Conservation (phyloP, 2,329 filamentous ascomycete genomes). For the Fusarium hostae region DNA sequence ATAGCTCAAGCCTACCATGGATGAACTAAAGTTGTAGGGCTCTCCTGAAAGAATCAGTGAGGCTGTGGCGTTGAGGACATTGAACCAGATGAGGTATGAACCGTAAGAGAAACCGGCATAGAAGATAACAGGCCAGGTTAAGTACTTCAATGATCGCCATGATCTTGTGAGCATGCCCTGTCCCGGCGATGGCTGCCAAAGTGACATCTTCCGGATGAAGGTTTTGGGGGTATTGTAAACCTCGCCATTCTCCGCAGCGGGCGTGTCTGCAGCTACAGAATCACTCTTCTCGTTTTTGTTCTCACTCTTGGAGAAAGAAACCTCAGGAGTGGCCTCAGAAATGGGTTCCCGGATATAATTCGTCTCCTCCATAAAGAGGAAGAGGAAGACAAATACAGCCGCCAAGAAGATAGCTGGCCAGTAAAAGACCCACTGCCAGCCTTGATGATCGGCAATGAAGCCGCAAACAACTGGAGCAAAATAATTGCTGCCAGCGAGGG, state of each 20-base stretch:
- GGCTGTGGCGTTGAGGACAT: slow-evolving; percentile 56
- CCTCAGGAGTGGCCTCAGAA: neutral
- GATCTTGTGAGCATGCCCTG: slow-evolving; percentile 50
- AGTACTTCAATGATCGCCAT: slow-evolving; percentile 50
- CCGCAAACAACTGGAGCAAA: slow-evolving; percentile 57
- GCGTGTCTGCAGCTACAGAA: accelerated
- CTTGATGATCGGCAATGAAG: slow-evolving; percentile 55
- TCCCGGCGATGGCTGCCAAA: slow-evolving; percentile 51
- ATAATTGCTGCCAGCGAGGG: slow-evolving; percentile 54
- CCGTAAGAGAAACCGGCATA: slow-evolving; percentile 57
- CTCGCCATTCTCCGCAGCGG: slow-evolving; percentile 12
- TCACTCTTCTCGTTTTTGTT: slow-evolving; percentile 7
- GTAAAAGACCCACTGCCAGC: slow-evolving; percentile 57
- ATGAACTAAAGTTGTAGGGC: slow-evolving; percentile 51
- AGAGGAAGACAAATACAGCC: neutral
- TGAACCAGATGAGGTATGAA: slow-evolving; percentile 56
- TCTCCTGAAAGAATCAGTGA: slow-evolving; percentile 54
- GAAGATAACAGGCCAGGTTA: slow-evolving; percentile 56
- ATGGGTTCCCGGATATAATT: slow-evolving; percentile 42
- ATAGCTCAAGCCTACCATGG: slow-evolving; percentile 55
- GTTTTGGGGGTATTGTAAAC: slow-evolving; percentile 47
- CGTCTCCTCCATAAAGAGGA: slow-evolving; percentile 4
- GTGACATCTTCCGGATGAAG: slow-evolving; percentile 55
- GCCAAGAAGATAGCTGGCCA: neutral
- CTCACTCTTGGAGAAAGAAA: neutral